A percentile compares a stretch with the other conserved stretches of the same genome.
These are phyloP conservation scores for Fusarium verticillioides DNA, from an alignment of 2,329 filamentous ascomycete species.

Conservation along the genomic window DNA sequence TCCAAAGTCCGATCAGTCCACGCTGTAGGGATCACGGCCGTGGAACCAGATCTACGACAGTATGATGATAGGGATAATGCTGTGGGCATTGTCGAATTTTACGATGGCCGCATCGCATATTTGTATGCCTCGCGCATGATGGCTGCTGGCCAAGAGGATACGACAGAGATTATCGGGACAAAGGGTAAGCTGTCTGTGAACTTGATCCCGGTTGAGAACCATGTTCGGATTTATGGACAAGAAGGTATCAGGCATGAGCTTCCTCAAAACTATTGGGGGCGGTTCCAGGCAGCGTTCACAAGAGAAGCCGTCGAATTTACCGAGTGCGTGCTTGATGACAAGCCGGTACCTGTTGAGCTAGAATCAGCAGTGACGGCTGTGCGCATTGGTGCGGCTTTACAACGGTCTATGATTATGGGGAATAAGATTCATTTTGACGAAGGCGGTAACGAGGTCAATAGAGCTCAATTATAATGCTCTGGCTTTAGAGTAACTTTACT, in stretches of 20 bases:
- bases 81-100: slow-evolving; percentile 72
- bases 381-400: slow-evolving; percentile 68
- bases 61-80: slow-evolving; percentile 48
- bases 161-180: slow-evolving; percentile 74
- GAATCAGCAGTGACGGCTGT: slow-evolving; percentile 68
- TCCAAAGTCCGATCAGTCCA: slow-evolving; percentile 42
- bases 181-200: slow-evolving; percentile 72
- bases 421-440: slow-evolving; percentile 69
- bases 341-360: slow-evolving; percentile 65
- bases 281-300: slow-evolving; percentile 72
- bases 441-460: slow-evolving; percentile 11
- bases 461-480: neutral
- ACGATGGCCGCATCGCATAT: slow-evolving; percentile 70
- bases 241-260: slow-evolving; percentile 64
- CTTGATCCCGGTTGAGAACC: slow-evolving; percentile 59
- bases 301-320: slow-evolving; percentile 73
- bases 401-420: slow-evolving; percentile 65
- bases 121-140: slow-evolving; percentile 74
- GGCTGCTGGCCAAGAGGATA: slow-evolving; percentile 74
- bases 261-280: slow-evolving; percentile 70
- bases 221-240: slow-evolving; percentile 65
- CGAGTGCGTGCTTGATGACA: slow-evolving; percentile 66
- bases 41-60: slow-evolving; percentile 43
- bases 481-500: fast-evolving
- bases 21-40: slow-evolving; percentile 45